phyloP scores from a whole-genome alignment of 1,139 yeast genomes.

The Hemisphaericaspora xylofermentans region DNA sequence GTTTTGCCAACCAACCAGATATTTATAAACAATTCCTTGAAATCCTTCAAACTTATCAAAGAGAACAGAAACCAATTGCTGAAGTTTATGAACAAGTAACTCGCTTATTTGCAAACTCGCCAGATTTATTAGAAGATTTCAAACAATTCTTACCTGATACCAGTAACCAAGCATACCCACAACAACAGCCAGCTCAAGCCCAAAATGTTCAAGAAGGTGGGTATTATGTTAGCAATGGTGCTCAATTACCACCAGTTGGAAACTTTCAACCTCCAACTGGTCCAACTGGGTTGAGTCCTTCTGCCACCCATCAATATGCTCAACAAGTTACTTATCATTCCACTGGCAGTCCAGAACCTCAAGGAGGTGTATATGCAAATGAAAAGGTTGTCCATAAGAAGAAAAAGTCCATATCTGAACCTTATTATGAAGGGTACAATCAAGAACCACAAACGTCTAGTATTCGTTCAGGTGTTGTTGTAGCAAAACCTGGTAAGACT shows the following conservation, averaged over 20 bases:
- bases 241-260: slow-evolving; percentile 92
- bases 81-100: slow-evolving; percentile 96
- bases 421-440: slow-evolving; percentile 32
- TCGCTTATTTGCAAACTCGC: slow-evolving; percentile 83
- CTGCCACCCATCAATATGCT: slow-evolving; percentile 14
- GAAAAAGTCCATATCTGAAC: slow-evolving; percentile 32
- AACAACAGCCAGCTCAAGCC: slow-evolving; percentile 8
- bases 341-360: slow-evolving; percentile 17
- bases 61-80: slow-evolving; percentile 91
- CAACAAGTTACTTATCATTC: slow-evolving; percentile 18
- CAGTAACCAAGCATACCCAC: slow-evolving; percentile 38
- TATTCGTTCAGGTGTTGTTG: slow-evolving; percentile 38
- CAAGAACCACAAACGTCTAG: slow-evolving; percentile 57
- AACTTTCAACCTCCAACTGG: slow-evolving; percentile 82
- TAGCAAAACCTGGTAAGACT: slow-evolving; percentile 9
- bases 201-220: slow-evolving; percentile 9
- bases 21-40: slow-evolving; percentile 93
- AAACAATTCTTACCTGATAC: slow-evolving; percentile 94
- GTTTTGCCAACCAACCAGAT: slow-evolving; percentile 93
- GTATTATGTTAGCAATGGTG: slow-evolving; percentile 26
- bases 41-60: slow-evolving; percentile 91
- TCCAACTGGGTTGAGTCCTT: slow-evolving; percentile 31
- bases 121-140: slow-evolving; percentile 90
- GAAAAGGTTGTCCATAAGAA: slow-evolving; percentile 20
- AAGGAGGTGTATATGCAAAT: slow-evolving; percentile 11